Evolutionary conservation across 1,284 basidiomycete genomes (phyloP).

Genomic region (Mycena citricolor): DNA sequence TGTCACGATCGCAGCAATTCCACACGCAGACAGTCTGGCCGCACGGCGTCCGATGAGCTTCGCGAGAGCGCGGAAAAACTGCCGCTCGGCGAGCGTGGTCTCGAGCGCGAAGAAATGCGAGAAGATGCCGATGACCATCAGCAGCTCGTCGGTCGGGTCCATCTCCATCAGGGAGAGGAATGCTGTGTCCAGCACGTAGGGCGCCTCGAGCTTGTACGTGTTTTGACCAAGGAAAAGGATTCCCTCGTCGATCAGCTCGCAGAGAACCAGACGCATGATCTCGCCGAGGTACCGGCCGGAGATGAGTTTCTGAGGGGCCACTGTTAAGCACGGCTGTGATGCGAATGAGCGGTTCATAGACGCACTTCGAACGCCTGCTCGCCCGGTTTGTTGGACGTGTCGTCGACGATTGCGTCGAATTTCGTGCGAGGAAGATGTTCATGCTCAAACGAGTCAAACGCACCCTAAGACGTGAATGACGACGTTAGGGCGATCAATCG

Average conservation of each 20-base stretch:
- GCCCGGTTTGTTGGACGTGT: slow-evolving; percentile 93
- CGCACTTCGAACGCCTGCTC: slow-evolving; percentile 89
- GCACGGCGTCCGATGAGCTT: slow-evolving; percentile 88
- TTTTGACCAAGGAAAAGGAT: slow-evolving; percentile 97
- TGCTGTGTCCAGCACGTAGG: slow-evolving; percentile 93
- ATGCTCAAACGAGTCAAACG: slow-evolving; percentile 96
- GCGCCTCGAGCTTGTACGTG: slow-evolving; percentile 94
- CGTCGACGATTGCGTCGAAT: slow-evolving; percentile 92
- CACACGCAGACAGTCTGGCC: slow-evolving; percentile 86
- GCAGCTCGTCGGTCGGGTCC: slow-evolving; percentile 97
- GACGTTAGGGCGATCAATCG: neutral
- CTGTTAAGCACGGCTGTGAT: slow-evolving; percentile 33
- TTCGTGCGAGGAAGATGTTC: slow-evolving; percentile 93
- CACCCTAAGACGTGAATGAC: slow-evolving; percentile 69
- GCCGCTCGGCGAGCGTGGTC: slow-evolving; percentile 90
- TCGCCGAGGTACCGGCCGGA: slow-evolving; percentile 97
- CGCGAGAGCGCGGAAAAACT: slow-evolving; percentile 92
- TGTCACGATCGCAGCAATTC: slow-evolving; percentile 91
- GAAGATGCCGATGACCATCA: slow-evolving; percentile 96
- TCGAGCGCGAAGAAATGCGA: slow-evolving; percentile 93
- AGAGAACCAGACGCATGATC: slow-evolving; percentile 90
- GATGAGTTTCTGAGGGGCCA: slow-evolving; percentile 83
- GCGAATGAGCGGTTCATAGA: slow-evolving; percentile 40
- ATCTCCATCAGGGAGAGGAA: slow-evolving; percentile 97
- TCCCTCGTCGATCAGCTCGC: slow-evolving; percentile 95